Evolutionary conservation across 192 early-diverging fungal genomes (phyloP).

Genomic region (Coemansia sp.): DNA sequence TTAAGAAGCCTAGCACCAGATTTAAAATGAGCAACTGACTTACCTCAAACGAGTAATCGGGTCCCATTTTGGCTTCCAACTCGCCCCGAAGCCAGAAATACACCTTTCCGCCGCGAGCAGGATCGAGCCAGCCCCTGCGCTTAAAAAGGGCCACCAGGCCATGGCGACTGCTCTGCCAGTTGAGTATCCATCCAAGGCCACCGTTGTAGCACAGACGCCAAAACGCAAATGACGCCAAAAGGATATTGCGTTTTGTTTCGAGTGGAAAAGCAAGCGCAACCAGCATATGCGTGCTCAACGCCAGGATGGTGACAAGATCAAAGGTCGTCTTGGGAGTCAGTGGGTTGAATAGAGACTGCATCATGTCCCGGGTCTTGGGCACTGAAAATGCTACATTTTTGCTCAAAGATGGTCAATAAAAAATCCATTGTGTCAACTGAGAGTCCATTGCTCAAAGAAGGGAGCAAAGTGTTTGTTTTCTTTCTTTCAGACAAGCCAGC

Average conservation of each 20-base stretch:
- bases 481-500: background rate
- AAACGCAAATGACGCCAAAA: conserved; percentile 75
- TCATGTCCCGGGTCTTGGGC: conserved; percentile 73
- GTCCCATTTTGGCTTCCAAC: conserved; percentile 76
- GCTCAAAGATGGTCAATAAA: background rate
- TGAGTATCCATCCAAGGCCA: conserved; percentile 82
- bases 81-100: conserved; percentile 66
- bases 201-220: conserved; percentile 88
- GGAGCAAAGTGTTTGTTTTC: background rate
- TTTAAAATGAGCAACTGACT: background rate
- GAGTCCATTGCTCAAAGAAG: background rate
- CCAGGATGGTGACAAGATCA: conserved; percentile 66
- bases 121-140: conserved; percentile 67
- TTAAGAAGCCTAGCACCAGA: background rate
- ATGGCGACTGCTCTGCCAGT: conserved; percentile 73
- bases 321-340: conserved; percentile 70
- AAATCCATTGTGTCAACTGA: too few species aligned
- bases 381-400: conserved; percentile 56
- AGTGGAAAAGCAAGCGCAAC: conserved; percentile 66
- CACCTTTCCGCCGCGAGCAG: conserved; percentile 53
- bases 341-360: conserved; percentile 73
- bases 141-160: conserved; percentile 72
- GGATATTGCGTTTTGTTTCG: conserved; percentile 58
- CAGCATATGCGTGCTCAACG: conserved; percentile 65
- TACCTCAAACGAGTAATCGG: conserved; percentile 75